phyloP scores from a whole-genome alignment of 2,329 filamentous ascomycete genomes.

The Aspergillus sp. region DNA sequence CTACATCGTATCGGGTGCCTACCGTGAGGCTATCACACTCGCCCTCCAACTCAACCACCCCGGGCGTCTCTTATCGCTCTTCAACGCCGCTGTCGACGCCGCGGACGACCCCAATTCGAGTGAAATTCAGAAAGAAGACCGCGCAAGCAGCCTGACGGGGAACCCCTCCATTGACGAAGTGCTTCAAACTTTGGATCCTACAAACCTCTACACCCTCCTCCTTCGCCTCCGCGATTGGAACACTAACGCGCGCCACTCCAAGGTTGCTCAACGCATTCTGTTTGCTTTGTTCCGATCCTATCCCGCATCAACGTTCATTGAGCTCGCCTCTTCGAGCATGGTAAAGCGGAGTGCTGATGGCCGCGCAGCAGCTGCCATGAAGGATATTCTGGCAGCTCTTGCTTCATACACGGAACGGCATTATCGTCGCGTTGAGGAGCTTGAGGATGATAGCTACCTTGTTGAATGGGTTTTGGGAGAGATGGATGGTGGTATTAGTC shows the following conservation, averaged over 20 bases:
- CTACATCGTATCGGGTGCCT: conserved; percentile 82
- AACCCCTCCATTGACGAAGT: conserved; percentile 73
- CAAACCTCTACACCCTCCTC: conserved; percentile 81
- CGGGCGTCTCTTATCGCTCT: conserved; percentile 77
- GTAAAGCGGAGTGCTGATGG: conserved; percentile 32
- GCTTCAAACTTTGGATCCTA: conserved; percentile 72
- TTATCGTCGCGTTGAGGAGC: conserved; percentile 82
- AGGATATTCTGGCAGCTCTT: conserved; percentile 83
- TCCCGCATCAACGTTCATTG: conserved; percentile 73
- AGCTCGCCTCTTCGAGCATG: conserved; percentile 52
- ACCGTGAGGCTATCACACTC: conserved; percentile 87
- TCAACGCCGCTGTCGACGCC: conserved; percentile 73
- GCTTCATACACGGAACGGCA: conserved; percentile 90
- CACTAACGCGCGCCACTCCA: conserved; percentile 83
- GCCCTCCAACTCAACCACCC: conserved; percentile 94
- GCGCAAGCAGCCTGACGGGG: conserved; percentile 43
- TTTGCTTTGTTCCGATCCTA: conserved; percentile 78
- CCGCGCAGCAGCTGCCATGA: conserved; percentile 60
- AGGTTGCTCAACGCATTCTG: conserved; percentile 81
- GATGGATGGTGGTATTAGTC: conserved; percentile 72
- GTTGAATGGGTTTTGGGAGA: conserved; percentile 89
- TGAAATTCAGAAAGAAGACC: conserved; percentile 32
- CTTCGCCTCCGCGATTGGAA: conserved; percentile 93
- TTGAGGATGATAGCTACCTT: conserved; percentile 91
- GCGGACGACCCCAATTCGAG: conserved; percentile 60